phyloP scores from a whole-genome alignment of 2,329 filamentous ascomycete genomes.

The Lecanosticta acicola region DNA sequence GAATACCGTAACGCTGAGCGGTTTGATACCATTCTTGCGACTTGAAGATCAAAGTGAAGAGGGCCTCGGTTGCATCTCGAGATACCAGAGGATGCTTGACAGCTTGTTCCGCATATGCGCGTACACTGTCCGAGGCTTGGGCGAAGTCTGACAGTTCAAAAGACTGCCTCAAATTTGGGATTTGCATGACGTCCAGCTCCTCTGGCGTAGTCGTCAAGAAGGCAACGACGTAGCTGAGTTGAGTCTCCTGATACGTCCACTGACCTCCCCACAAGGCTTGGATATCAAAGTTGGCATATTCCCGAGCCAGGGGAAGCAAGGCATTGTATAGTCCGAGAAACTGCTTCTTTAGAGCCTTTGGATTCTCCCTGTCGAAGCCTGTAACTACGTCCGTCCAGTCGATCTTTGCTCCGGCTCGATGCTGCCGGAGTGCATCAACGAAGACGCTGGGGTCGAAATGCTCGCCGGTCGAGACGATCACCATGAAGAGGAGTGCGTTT shows the following conservation, averaged over 20 bases:
- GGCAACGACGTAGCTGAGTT: slow-evolving; percentile 87
- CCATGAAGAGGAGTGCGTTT: slow-evolving; percentile 67
- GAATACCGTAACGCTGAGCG: slow-evolving; percentile 52
- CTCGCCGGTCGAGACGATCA: slow-evolving; percentile 56
- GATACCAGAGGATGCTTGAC: slow-evolving; percentile 84
- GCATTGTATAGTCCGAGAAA: slow-evolving; percentile 78
- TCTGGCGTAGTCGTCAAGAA: slow-evolving; percentile 71
- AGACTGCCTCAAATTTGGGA: slow-evolving; percentile 72
- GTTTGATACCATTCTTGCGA: slow-evolving; percentile 53
- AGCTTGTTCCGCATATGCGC: slow-evolving; percentile 58
- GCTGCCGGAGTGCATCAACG: slow-evolving; percentile 53
- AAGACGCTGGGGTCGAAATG: slow-evolving; percentile 64
- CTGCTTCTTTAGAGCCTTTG: slow-evolving; percentile 71
- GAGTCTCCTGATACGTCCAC: slow-evolving; percentile 81
- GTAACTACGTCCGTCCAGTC: slow-evolving; percentile 67
- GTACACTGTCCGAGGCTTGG: slow-evolving; percentile 55
- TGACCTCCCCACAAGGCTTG: slow-evolving; percentile 80
- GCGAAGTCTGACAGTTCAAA: slow-evolving; percentile 64
- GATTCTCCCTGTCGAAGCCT: slow-evolving; percentile 71
- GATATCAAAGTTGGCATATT: slow-evolving; percentile 66
- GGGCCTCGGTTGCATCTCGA: slow-evolving; percentile 67
- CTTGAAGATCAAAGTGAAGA: slow-evolving; percentile 58
- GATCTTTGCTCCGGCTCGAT: slow-evolving; percentile 50
- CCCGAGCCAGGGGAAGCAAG: slow-evolving; percentile 63
- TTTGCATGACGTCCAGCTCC: slow-evolving; percentile 75